A percentile compares a stretch with the other conserved stretches of the same genome.
Evolutionary conservation across 352 stramenopile species (phyloP).

Genomic region (Globisporangium spiculum): DNA sequence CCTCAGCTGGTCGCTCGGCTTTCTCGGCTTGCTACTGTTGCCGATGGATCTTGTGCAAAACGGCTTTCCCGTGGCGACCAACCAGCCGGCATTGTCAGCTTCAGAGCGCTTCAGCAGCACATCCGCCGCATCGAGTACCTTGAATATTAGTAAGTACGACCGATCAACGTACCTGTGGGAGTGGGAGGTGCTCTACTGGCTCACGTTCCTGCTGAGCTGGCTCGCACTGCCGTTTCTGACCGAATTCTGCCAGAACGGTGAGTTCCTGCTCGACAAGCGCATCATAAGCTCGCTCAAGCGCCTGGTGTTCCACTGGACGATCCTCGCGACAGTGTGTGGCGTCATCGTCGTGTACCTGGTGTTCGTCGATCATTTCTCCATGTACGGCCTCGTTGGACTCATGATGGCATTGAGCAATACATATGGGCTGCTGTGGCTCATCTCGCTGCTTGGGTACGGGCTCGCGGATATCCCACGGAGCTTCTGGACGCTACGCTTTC

Average conservation of each 20-base stretch:
- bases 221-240: slow-evolving; percentile 54
- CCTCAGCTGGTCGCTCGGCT: slow-evolving; percentile 54
- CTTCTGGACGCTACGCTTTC: slow-evolving; percentile 43
- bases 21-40: slow-evolving; percentile 57
- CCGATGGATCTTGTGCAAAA: slow-evolving; percentile 58
- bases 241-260: slow-evolving; percentile 60
- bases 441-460: slow-evolving; percentile 60
- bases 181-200: slow-evolving; percentile 69
- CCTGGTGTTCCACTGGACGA: slow-evolving; percentile 59
- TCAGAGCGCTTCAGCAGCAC: background rate
- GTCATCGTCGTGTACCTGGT: slow-evolving; percentile 51
- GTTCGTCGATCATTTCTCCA: slow-evolving; percentile 52
- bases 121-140: background rate
- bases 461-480: slow-evolving; percentile 55
- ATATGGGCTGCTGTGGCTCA: slow-evolving; percentile 47
- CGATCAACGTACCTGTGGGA: slow-evolving; percentile 23
- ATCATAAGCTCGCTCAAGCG: slow-evolving; percentile 33
- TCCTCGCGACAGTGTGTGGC: slow-evolving; percentile 27
- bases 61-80: slow-evolving; percentile 12
- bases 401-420: slow-evolving; percentile 64
- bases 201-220: slow-evolving; percentile 66
- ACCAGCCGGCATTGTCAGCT: background rate
- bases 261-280: slow-evolving; percentile 46
- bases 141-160: background rate
- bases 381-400: slow-evolving; percentile 44